Conservation (phyloP, 2,329 filamentous ascomycete species). For the Diaporthe caulivora region DNA sequence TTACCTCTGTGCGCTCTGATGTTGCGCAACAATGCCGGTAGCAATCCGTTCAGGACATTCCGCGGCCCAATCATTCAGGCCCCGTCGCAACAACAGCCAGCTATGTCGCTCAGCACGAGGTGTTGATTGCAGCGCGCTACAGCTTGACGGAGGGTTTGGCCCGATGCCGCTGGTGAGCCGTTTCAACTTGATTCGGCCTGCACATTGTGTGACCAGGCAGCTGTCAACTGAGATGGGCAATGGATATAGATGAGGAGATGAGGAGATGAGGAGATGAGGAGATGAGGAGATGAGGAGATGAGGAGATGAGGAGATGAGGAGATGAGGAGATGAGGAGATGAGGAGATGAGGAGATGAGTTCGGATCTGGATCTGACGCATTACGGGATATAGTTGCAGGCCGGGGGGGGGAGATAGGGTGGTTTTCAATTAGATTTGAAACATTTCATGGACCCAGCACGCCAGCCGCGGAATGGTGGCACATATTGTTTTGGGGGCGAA, state of each 20-base stretch:
- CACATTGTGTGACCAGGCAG: not conserved
- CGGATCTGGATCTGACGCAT: not conserved
- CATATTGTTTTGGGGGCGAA: not conserved
- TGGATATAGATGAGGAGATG: not conserved
- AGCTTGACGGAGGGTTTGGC: not conserved
- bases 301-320: too few relatives aligned
- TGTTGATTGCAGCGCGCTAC: not conserved
- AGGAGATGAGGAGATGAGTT: too few relatives aligned
- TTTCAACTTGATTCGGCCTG: not conserved
- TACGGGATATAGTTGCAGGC: too few relatives aligned
- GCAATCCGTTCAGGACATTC: not conserved
- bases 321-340: too few relatives aligned
- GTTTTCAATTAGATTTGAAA: conserved; percentile 9
- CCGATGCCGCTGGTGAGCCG: not conserved
- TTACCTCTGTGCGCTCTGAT: not conserved
- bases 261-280: too few relatives aligned
- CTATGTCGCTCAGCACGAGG: not conserved
- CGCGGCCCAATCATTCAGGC: not conserved
- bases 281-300: too few relatives aligned
- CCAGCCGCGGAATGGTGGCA: conserved; percentile 9
- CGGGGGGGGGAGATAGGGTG: not conserved
- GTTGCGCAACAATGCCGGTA: not conserved
- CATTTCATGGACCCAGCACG: conserved; percentile 13
- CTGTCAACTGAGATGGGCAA: not conserved
- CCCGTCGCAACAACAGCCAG: not conserved